Base-by-base conservation (phyloP, 2,329 filamentous ascomycete genomes). In the Chaetomiaceae sp. region DNA sequence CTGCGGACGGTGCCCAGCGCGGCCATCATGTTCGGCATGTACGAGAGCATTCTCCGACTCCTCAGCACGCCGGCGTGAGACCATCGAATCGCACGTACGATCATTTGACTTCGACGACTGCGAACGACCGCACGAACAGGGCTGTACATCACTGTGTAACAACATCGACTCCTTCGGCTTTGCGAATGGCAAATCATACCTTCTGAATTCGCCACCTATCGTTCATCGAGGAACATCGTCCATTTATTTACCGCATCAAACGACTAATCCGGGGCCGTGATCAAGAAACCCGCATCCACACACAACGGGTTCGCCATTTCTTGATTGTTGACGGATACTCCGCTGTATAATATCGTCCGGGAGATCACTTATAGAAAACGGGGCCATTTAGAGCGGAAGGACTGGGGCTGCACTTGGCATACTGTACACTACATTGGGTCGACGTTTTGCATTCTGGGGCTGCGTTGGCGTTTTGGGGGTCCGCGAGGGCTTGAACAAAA, bases 11-110 rank as follows among this genome's bases (percentile, higher is more conserved):
- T 96, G 6, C 91, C 91, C 1, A 93, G 86, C 57, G 89, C 91
- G 7, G 89, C 87, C 56, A 95, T 97, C 65, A 96, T 95, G 86
- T 95, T 96, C 65, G 89, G 88, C 66, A 93, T 93, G 73, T 95
- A 81, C 60, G 77, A 81, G 60, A 74, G 70, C 45, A 79, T 80
- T 35, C 65, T 80, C 24, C 68, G 70, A 6, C 56, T 76, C 6
- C 71, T 74, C 49, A 59, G 70, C 27, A 56, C 56, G 8, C 50
- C 55, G 14, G 53, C 55, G 6, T 60, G 39, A 53, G 11, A 22
- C 20, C 33, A 18, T 9, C 6, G 17, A 36, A 14, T 14, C 14
- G 27, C 18, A 9, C 18, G 10, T 11, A 18, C 10, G 17, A 35
- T 3, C 24, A 26, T 27, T 34, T 12, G 14, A 17, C 37, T 35